These are phyloP conservation scores for Lodderomyces jiufengensis DNA, from an alignment of 1,139 yeast genomes.

Conservation along the genomic window DNA sequence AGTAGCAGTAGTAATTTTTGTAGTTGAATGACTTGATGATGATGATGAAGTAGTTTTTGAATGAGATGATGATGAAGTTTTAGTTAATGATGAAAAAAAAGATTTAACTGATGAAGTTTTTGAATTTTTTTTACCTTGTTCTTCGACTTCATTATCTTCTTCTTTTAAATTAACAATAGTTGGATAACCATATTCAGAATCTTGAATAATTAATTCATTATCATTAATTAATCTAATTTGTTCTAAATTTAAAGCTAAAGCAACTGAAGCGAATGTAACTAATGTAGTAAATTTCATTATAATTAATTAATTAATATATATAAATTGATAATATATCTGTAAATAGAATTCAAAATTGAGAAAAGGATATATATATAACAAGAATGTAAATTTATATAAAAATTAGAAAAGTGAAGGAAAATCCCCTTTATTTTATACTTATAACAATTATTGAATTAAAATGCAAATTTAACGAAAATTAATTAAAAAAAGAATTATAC, in stretches of 20 bases:
- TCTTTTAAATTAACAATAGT: conserved; percentile 14
- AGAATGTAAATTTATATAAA: too few relatives aligned
- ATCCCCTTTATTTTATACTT: too few relatives aligned
- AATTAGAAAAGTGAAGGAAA: too few relatives aligned
- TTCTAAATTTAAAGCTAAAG: conserved; percentile 14
- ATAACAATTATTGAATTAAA: too few relatives aligned
- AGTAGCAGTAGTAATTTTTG: conserved; percentile 4
- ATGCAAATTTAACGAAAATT: too few relatives aligned
- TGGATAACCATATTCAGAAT: conserved; percentile 13
- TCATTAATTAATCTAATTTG: conserved; percentile 15
- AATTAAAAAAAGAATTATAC: too few relatives aligned
- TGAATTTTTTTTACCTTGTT: conserved; percentile 7
- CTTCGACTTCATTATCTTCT: conserved; percentile 11
- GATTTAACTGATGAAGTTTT: conserved; percentile 8
- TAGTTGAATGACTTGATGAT: conserved; percentile 10
- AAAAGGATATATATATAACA: too few relatives aligned
- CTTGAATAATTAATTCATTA: conserved; percentile 14
- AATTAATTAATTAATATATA: too few relatives aligned
- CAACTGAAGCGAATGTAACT: conserved; percentile 13
- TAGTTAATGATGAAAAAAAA: conserved; percentile 3
- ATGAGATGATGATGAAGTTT: conserved; percentile 5
- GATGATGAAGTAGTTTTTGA: conserved; percentile 9
- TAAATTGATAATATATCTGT: too few relatives aligned
- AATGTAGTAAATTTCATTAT: conserved; percentile 13
- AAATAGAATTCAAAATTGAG: too few relatives aligned